phyloP scores from a whole-genome alignment of 2,329 filamentous ascomycete species.

The Ophiostoma perfectum region DNA sequence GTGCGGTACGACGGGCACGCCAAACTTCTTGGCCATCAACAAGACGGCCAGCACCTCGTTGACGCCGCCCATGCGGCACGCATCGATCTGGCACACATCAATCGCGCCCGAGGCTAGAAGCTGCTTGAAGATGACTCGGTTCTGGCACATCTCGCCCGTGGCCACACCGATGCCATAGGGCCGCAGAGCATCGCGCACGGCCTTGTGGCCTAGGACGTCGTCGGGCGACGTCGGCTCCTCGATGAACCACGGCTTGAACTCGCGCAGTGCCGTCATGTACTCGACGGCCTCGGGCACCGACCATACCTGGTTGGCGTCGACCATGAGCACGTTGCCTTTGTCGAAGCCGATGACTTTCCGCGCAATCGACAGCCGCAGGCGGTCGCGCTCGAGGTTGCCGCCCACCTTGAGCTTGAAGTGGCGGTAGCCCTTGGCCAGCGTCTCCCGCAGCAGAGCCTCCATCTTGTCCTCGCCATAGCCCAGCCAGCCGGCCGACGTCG shows the following conservation, averaged over 20 bases:
- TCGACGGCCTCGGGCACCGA: conserved; percentile 81
- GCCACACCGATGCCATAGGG: conserved; percentile 75
- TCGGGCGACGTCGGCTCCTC: conserved; percentile 90
- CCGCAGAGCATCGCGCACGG: conserved; percentile 72
- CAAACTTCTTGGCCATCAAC: conserved; percentile 73
- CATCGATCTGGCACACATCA: conserved; percentile 85
- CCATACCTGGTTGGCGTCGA: conserved; percentile 92
- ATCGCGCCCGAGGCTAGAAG: conserved; percentile 73
- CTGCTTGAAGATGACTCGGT: conserved; percentile 91
- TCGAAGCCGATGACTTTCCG: conserved; percentile 52
- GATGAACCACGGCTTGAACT: conserved; percentile 90
- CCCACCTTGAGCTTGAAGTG: conserved; percentile 94
- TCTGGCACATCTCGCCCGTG: conserved; percentile 93
- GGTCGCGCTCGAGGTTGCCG: conserved; percentile 64
- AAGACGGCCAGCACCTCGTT: conserved; percentile 91
- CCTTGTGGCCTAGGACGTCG: conserved; percentile 82
- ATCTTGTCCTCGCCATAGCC: conserved; percentile 86
- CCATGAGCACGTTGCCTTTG: conserved; percentile 78
- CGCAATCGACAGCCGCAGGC: conserved; percentile 64
- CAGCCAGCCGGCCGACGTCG: conserved; percentile 86
- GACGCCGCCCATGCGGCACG: conserved; percentile 81
- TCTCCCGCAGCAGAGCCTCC: conserved; percentile 67
- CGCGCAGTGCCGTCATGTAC: conserved; percentile 75
- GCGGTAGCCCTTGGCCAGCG: conserved; percentile 67
- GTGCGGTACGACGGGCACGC: conserved; percentile 80